Conservation (phyloP, 805 yeast species). For the Priceomyces haplophilus region DNA sequence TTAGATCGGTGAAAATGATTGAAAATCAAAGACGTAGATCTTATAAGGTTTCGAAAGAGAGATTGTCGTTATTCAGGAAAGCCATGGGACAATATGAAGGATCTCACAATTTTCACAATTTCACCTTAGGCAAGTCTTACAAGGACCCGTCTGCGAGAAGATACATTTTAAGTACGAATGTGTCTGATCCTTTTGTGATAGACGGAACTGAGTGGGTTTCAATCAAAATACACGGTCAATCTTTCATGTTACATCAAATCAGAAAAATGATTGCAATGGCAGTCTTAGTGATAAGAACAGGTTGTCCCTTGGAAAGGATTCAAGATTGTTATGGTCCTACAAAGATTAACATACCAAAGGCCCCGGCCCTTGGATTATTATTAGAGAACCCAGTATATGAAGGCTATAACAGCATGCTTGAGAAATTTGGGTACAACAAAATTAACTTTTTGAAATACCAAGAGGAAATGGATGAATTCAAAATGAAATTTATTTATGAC, state of each 20-base stretch:
- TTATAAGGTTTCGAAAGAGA: slow-evolving; percentile 61
- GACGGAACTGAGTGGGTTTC: slow-evolving; percentile 96
- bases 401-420: slow-evolving; percentile 69
- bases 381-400: slow-evolving; percentile 92
- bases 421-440: slow-evolving; percentile 72
- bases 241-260: slow-evolving; percentile 97
- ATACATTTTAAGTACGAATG: slow-evolving; percentile 74
- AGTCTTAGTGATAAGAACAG: slow-evolving; percentile 76
- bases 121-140: slow-evolving; percentile 75
- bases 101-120: slow-evolving; percentile 88
- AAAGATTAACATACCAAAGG: slow-evolving; percentile 90
- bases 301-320: slow-evolving; percentile 76
- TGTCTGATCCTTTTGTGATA: slow-evolving; percentile 85
- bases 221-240: slow-evolving; percentile 95
- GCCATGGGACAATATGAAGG: slow-evolving; percentile 77
- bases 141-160: slow-evolving; percentile 84
- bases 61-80: slow-evolving; percentile 60
- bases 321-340: slow-evolving; percentile 69
- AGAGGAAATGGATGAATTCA: slow-evolving; percentile 77
- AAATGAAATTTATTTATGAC: slow-evolving; percentile 84
- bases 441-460: slow-evolving; percentile 66
- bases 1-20: slow-evolving; percentile 53
- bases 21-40: slow-evolving; percentile 68
- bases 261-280: slow-evolving; percentile 98
- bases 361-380: slow-evolving; percentile 90